Evolutionary conservation across 176 grass and related monocot species (phyloP).

Genomic region (Cenchrus purpureus): DNA sequence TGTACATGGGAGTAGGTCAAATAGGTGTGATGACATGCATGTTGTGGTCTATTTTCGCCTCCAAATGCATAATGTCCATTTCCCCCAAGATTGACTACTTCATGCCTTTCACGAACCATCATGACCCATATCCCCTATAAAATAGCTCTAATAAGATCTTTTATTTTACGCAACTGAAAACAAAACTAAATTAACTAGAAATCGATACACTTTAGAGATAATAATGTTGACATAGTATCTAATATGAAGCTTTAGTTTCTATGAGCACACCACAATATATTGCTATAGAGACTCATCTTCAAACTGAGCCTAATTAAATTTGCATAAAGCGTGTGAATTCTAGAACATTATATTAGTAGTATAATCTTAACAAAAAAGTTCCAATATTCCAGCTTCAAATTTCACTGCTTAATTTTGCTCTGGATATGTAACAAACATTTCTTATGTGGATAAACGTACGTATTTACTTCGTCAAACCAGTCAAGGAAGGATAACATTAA

Average conservation of each 20-base stretch:
- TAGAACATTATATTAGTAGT: background rate
- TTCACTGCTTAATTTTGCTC: background rate
- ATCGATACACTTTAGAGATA: background rate
- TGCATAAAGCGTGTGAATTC: no score
- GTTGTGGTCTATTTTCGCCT: background rate
- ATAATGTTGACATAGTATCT: background rate
- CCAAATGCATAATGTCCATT: background rate
- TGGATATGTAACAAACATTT: background rate
- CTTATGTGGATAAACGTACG: background rate
- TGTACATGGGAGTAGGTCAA: constrained; percentile 41
- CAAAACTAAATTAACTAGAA: background rate
- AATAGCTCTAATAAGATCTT: background rate
- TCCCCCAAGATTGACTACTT: constrained; percentile 11
- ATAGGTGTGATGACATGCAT: constrained; percentile 23
- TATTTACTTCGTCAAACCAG: constrained; percentile 2
- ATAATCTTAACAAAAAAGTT: background rate
- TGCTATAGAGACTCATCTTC: background rate
- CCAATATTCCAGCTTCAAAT: background rate
- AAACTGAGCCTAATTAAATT: background rate
- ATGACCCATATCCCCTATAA: background rate
- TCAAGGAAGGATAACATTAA: background rate
- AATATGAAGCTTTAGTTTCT: background rate
- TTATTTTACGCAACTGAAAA: background rate
- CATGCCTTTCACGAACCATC: background rate
- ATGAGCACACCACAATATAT: background rate